Conservation (phyloP, 2,329 filamentous ascomycete genomes). For the Aspergillus fructus region DNA sequence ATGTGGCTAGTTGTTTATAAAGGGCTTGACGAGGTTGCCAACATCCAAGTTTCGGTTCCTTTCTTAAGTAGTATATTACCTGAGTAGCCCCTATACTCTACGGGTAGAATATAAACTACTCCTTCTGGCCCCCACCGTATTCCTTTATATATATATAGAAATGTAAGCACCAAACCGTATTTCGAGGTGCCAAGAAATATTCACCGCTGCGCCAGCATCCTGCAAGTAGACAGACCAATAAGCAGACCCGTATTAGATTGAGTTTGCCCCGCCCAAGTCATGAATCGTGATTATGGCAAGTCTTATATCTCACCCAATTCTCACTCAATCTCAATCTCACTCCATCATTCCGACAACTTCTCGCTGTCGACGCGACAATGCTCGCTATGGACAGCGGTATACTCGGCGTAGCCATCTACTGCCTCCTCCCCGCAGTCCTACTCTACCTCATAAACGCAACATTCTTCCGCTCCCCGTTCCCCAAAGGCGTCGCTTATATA, state of each 20-base stretch:
- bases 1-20: too few species aligned
- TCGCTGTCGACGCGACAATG: background rate
- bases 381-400: background rate
- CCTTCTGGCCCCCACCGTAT: too few species aligned
- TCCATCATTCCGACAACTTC: too few species aligned
- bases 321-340: background rate
- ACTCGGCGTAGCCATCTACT: background rate
- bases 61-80: too few species aligned
- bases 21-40: too few species aligned
- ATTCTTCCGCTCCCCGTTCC: background rate
- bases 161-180: too few species aligned
- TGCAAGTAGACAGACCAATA: background rate
- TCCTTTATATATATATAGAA: too few species aligned
- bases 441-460: constrained; percentile 3
- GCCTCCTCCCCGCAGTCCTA: background rate
- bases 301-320: background rate
- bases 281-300: background rate
- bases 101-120: too few species aligned
- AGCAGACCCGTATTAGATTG: background rate
- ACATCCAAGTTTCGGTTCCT: too few species aligned
- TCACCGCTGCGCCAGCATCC: too few species aligned
- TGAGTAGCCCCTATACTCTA: too few species aligned
- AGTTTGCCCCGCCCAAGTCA: background rate
- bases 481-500: background rate
- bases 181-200: too few species aligned